A percentile compares a stretch with the other conserved stretches of the same genome.
phyloP scores from a whole-genome alignment of 352 stramenopile genomes.

The Aphanomyces euteiches region DNA sequence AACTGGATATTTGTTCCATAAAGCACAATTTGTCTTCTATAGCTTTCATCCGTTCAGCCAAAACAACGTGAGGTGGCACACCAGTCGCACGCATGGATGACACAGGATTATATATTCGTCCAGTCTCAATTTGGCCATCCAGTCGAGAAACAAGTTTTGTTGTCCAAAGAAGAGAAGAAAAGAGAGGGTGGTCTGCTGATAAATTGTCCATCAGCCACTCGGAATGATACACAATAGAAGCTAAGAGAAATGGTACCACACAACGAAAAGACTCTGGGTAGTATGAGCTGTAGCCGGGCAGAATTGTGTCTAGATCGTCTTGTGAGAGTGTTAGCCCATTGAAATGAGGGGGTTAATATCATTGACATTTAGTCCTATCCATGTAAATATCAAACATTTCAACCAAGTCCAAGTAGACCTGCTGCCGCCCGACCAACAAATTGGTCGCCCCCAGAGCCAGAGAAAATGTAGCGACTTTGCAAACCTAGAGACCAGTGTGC shows the following conservation, averaged over 20 bases:
- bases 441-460: not conserved
- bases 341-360: not conserved
- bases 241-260: slow-evolving; percentile 1
- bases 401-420: not conserved
- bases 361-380: not conserved
- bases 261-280: not conserved
- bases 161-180: not conserved
- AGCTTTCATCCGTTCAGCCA: not conserved
- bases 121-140: not conserved
- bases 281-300: not conserved
- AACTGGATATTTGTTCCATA: too few relatives aligned
- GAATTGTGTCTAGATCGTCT: not conserved
- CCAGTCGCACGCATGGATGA: not conserved
- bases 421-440: too few relatives aligned
- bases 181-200: not conserved
- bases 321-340: too few relatives aligned
- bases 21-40: not conserved
- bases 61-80: not conserved
- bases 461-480: not conserved
- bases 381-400: not conserved
- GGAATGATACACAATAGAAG: not conserved
- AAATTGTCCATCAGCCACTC: not conserved
- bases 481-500: not conserved
- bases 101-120: not conserved
- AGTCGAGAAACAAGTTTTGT: not conserved